Base-by-base conservation (phyloP, 176 grass and related monocot genomes). In the Phoenix dactylifera region DNA sequence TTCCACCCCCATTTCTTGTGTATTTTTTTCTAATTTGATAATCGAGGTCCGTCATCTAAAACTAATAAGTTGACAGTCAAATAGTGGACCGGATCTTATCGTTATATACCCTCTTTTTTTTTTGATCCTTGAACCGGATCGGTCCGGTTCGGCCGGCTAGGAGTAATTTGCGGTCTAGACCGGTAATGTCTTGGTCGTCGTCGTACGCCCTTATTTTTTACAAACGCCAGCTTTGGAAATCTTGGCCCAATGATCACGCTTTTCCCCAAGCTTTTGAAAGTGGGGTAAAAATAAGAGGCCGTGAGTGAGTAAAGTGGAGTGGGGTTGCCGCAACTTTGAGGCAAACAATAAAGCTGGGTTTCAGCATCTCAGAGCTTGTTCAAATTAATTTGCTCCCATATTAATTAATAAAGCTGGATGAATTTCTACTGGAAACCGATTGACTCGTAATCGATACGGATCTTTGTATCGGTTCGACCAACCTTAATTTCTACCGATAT, bases 321-420 rank as follows among this genome's bases (percentile, higher is more conserved):
- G 53, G 71, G 73, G 54, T 2, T 48, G 70, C 52, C 64, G 65
- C 74, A 26, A 77, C 74, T 69, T 69, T 77, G 65, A 69, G 64
- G 64, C 19, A 17, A 74, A 44, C 35, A 0, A 44, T 44, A 44
- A 44, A 44, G 35, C 35, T 14, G 35, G 35, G 35, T 12, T 44
- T 44, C 1, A 14, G 35, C 35, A 12, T 44, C 35, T 44, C 35
- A 9, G 35, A 44, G 35, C 35, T 9, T 12, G 35, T 44, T 14
- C 35, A 12, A 2, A 44, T 12, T 12, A 44, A 44, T 10, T 2
- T 30, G 28, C 28, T 30, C 1, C 28, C 5, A 30, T 6, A 3
- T 20, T 20, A 20, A 20, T 20, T 20, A 20, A 20, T 20, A 20
- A 20, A 20, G 20, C 0, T 20, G 20, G 20, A 20, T 20, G 20